Evolutionary conservation across 2,329 filamentous ascomycete genomes (phyloP).

Genomic region (Alternaria arborescens): DNA sequence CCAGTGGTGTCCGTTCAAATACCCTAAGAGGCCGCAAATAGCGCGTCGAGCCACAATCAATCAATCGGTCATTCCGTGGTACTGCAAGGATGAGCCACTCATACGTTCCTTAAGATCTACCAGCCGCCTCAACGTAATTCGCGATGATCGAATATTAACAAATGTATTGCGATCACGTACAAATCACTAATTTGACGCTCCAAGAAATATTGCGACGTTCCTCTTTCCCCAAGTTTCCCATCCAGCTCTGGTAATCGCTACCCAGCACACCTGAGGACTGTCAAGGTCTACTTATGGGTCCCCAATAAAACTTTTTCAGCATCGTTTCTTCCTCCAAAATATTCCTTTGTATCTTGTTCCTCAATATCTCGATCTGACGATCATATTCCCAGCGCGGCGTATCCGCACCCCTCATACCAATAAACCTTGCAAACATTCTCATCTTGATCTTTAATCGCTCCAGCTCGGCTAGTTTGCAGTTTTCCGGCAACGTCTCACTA

Average conservation of each 20-base stretch:
- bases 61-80: background rate
- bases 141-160: background rate
- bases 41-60: too few relatives aligned
- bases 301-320: conserved; percentile 21
- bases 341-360: conserved; percentile 36
- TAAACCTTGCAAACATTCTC: conserved; percentile 75
- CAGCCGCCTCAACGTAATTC: background rate
- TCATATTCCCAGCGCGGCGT: conserved; percentile 60
- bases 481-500: conserved; percentile 22
- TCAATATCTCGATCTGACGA: conserved; percentile 49
- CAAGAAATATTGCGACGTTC: background rate
- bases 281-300: conserved; percentile 7
- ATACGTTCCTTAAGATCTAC: background rate
- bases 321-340: conserved; percentile 23
- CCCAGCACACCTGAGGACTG: background rate
- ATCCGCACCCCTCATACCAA: conserved; percentile 72
- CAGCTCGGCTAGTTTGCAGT: conserved; percentile 45
- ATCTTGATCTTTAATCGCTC: conserved; percentile 65
- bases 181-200: background rate
- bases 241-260: background rate
- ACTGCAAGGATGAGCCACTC: background rate
- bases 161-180: background rate
- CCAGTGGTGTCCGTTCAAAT: too few relatives aligned
- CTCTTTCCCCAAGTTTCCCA: background rate
- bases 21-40: too few relatives aligned